A percentile compares a stretch with the other conserved stretches of the same genome.
Conservation (phyloP, 164 flowering plant species). For the Sextonia rubra region DNA sequence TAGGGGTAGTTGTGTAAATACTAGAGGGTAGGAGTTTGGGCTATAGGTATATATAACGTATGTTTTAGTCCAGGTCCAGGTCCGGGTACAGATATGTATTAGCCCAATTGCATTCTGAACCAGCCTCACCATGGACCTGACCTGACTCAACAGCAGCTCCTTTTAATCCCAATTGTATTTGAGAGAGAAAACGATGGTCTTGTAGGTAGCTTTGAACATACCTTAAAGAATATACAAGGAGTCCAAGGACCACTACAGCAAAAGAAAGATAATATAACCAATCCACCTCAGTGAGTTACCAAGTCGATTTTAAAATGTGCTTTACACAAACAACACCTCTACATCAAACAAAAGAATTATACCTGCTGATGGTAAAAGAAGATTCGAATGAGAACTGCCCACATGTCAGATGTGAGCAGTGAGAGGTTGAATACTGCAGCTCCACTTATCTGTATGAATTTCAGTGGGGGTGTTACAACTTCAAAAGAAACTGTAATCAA, state of each 20-base stretch:
- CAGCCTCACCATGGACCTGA: no score
- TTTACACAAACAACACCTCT: not conserved
- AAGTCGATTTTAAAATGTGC: not conserved
- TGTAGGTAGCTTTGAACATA: conserved; percentile 21
- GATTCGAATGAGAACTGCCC: conserved; percentile 69
- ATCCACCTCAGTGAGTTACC: conserved; percentile 42
- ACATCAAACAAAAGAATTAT: conserved; percentile 4
- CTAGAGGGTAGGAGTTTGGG: no score
- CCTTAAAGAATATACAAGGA: conserved; percentile 58
- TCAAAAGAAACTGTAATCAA: not conserved
- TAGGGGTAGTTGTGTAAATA: no score
- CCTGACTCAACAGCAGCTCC: no score
- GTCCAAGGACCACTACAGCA: conserved; percentile 45
- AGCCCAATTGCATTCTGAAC: no score
- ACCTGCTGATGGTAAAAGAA: conserved; percentile 69
- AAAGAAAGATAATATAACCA: conserved; percentile 71
- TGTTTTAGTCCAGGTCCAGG: no score
- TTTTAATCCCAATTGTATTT: no score
- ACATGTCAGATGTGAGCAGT: conserved; percentile 72
- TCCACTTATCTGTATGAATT: conserved; percentile 51
- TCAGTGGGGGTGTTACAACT: not conserved
- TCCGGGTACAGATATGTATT: no score
- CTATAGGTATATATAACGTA: no score
- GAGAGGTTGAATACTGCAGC: conserved; percentile 74
- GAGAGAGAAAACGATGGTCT: no score